Percentiles rank a stretch among this genome's conserved stretches.
These are phyloP conservation scores for Rusavskia elegans DNA, from an alignment of 495 filamentous ascomycete species.

Conservation along the genomic window DNA sequence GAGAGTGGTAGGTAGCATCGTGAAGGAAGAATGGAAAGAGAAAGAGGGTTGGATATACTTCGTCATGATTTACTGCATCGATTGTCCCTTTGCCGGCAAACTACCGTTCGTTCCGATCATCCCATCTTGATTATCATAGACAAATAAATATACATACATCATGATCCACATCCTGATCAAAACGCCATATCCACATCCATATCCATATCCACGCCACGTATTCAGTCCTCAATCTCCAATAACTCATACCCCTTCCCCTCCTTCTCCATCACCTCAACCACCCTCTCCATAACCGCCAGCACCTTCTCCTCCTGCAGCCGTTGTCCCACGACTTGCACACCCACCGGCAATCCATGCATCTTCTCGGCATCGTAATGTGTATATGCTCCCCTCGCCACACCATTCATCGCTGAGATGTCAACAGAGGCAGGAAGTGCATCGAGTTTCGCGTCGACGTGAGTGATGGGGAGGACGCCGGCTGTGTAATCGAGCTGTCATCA, in stretches of 20 bases:
- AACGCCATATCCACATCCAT: too few relatives aligned
- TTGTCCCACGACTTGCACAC: slow-evolving; percentile 70
- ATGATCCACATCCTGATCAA: too few relatives aligned
- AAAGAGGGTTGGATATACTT: too few relatives aligned
- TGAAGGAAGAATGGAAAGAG: too few relatives aligned
- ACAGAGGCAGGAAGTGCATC: slow-evolving; percentile 50
- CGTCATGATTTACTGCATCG: too few relatives aligned
- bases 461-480: slow-evolving; percentile 71
- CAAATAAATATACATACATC: too few relatives aligned
- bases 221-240: slow-evolving; percentile 39
- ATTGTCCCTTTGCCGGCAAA: too few relatives aligned
- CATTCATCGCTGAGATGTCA: slow-evolving; percentile 46
- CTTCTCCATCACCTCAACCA: slow-evolving; percentile 58
- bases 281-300: slow-evolving; percentile 61
- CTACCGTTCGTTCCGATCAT: too few relatives aligned
- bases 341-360: slow-evolving; percentile 83
- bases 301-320: slow-evolving; percentile 89
- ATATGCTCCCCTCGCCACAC: slow-evolving; percentile 70
- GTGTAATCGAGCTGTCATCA: slow-evolving; percentile 59
- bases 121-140: too few relatives aligned
- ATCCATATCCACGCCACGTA: too few relatives aligned
- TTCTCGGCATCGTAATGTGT: slow-evolving; percentile 66
- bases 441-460: slow-evolving; percentile 54
- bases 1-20: too few relatives aligned
- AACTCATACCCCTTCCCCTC: slow-evolving; percentile 44